A percentile compares a stretch with the other conserved stretches of the same genome.
Evolutionary conservation across 148 eudicot species (phyloP).

Genomic region (Cornus kousa): DNA sequence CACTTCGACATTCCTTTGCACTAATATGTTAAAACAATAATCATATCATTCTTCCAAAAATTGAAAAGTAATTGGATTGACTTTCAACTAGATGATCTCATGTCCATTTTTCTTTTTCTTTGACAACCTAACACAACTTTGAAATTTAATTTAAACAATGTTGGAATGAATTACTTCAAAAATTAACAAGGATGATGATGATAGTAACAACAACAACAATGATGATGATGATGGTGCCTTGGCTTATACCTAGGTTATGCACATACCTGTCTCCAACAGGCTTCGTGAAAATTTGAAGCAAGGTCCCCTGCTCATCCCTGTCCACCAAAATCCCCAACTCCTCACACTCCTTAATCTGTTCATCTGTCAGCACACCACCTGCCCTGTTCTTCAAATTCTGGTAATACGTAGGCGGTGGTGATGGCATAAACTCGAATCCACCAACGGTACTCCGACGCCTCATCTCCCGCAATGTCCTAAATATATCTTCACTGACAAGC

Average conservation of each 20-base stretch:
- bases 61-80: no score
- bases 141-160: no score
- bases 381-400: slow-evolving; percentile 62
- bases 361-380: slow-evolving; percentile 66
- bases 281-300: slow-evolving; percentile 91
- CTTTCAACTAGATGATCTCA: no score
- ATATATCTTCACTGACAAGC: slow-evolving; percentile 66
- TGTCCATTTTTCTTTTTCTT: no score
- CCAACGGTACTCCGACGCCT: slow-evolving; percentile 73
- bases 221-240: background rate
- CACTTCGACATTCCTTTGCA: no score
- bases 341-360: slow-evolving; percentile 84
- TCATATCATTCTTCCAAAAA: no score
- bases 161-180: no score
- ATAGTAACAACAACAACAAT: background rate
- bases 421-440: slow-evolving; percentile 96
- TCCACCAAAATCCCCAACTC: slow-evolving; percentile 92
- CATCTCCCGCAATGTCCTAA: slow-evolving; percentile 82
- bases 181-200: background rate
- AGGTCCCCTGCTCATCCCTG: slow-evolving; percentile 89
- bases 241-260: background rate
- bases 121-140: no score
- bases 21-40: no score
- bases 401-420: slow-evolving; percentile 91
- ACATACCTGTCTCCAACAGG: slow-evolving; percentile 90